Evolutionary conservation across 108 stramenopile species (phyloP), one percentile per base, ranked within the genome.

Genomic region (Pelagomonas calceolata): DNA sequence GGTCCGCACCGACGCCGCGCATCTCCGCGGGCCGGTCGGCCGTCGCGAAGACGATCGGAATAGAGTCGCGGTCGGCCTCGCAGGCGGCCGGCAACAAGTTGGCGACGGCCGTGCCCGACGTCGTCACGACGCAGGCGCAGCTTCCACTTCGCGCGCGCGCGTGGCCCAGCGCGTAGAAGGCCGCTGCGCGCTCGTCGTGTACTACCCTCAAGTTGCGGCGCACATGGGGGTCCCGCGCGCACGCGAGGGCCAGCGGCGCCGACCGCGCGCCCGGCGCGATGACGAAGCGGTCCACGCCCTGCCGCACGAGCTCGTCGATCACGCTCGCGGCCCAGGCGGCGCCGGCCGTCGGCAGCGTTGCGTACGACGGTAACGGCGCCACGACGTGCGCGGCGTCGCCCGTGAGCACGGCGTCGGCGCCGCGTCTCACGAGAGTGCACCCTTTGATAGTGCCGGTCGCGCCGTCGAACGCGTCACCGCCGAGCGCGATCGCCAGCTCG

Each of bases 111-210:
- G 95, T 95, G 30, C 95, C 95, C 72, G 90, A 91, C 17, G 87
- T 92, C 33, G 91, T 92, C 9, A 95, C 76, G 39, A 95, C 90
- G 65, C 84, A 92, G 17, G 91, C 92, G 34, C 91, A 90, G 63
- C 76, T 70, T 5, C 84, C 83, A 34, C 88, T 1, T 3, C 26
- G 21, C 31, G 73, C 68, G 37, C 66, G 79, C 21, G 85, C 92
- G 69, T 88, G 90, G 16, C 95, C 95, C 39, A 94, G 63, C 1
- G 92, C 92, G 74, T 89, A 88, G 78, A 95, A 95, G 17, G 79
- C 95, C 45, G 95, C 95, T 30, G 90, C 89, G 51, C 95, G 83
- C 85, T 95, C 95, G 80, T 95, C 95, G 80, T 93, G 92, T 70
- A 90, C 80, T 4, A 87, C 91, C 9, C 9, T 12, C 39, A 43